A percentile compares a stretch with the other conserved stretches of the same genome.
Conservation (phyloP, 345 rosid species). For the Geranium brycei region DNA sequence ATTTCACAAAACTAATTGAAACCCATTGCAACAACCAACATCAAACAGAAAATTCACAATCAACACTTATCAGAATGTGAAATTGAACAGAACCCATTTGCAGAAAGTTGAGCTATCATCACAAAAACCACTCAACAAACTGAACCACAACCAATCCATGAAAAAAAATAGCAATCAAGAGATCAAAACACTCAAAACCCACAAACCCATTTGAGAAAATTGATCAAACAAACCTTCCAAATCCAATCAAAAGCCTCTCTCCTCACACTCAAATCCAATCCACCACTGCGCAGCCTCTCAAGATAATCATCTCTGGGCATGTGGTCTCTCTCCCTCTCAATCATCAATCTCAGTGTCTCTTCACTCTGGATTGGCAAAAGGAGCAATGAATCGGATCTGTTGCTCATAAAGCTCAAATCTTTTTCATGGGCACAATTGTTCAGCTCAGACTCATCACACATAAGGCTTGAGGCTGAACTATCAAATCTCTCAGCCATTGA, state of each 20-base stretch:
- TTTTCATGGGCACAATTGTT: conserved; percentile 15
- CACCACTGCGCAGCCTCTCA: conserved; percentile 43
- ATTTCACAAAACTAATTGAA: no score
- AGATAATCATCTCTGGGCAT: conserved; percentile 37
- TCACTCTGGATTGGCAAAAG: conserved; percentile 36
- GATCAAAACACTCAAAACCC: conserved; percentile 12
- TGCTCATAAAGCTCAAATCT: conserved; percentile 18
- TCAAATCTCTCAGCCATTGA: conserved; percentile 61
- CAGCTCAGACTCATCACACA: conserved; percentile 36
- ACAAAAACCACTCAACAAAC: conserved; percentile 3
- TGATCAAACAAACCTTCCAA: conserved; percentile 25
- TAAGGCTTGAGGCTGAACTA: conserved; percentile 27
- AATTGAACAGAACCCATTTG: conserved; percentile 4
- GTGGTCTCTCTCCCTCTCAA: conserved; percentile 45
- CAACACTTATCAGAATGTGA: not conserved
- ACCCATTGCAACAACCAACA: not conserved
- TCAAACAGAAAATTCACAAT: not conserved
- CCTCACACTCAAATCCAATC: conserved; percentile 35
- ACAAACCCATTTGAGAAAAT: not conserved
- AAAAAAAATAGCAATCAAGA: not conserved
- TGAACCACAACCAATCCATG: not conserved
- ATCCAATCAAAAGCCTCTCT: conserved; percentile 52
- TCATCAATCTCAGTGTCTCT: conserved; percentile 36
- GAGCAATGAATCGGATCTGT: conserved; percentile 19
- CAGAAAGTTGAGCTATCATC: not conserved